These are phyloP conservation scores for Aspergillus costaricaensis DNA, from an alignment of 2,329 filamentous ascomycete genomes.

Conservation along the genomic window DNA sequence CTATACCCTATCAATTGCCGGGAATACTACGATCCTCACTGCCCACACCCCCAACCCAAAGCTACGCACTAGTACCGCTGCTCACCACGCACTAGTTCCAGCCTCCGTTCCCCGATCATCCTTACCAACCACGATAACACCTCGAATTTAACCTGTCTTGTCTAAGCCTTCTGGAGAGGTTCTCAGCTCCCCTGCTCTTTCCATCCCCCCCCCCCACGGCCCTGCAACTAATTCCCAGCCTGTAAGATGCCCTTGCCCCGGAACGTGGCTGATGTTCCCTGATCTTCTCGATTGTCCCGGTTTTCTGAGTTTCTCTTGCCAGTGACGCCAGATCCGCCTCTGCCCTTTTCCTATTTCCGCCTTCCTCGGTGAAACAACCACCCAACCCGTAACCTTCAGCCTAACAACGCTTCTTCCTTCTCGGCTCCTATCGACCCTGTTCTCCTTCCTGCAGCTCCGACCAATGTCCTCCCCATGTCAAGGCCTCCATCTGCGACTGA, in stretches of 20 bases:
- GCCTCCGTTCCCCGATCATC: slow-evolving; percentile 7
- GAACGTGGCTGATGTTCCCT: slow-evolving; percentile 31
- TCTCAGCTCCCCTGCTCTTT: slow-evolving; percentile 1
- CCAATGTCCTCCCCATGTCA: slow-evolving; percentile 57
- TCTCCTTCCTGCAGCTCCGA: slow-evolving; percentile 35
- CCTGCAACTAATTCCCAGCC: slow-evolving; percentile 22
- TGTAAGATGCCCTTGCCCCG: slow-evolving; percentile 32
- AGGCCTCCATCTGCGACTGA: slow-evolving; percentile 47
- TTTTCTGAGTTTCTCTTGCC: slow-evolving; percentile 14
- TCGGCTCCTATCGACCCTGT: slow-evolving; percentile 19
- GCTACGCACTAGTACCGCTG: background rate
- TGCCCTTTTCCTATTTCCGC: slow-evolving; percentile 14
- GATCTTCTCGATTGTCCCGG: slow-evolving; percentile 19
- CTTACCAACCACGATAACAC: slow-evolving; percentile 8
- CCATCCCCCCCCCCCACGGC: slow-evolving; percentile 12
- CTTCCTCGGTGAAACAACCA: slow-evolving; percentile 15
- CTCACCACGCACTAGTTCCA: background rate
- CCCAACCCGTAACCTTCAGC: slow-evolving; percentile 20
- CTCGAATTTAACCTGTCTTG: background rate
- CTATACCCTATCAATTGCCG: no score
- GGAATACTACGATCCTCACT: background rate
- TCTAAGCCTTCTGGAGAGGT: background rate
- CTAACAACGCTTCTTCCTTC: slow-evolving; percentile 16
- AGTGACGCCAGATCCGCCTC: slow-evolving; percentile 31
- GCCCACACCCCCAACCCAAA: no score